A percentile compares a stretch with the other conserved stretches of the same genome.
Conservation (phyloP, 2,329 filamentous ascomycete species). For the Clonostachys solani region DNA sequence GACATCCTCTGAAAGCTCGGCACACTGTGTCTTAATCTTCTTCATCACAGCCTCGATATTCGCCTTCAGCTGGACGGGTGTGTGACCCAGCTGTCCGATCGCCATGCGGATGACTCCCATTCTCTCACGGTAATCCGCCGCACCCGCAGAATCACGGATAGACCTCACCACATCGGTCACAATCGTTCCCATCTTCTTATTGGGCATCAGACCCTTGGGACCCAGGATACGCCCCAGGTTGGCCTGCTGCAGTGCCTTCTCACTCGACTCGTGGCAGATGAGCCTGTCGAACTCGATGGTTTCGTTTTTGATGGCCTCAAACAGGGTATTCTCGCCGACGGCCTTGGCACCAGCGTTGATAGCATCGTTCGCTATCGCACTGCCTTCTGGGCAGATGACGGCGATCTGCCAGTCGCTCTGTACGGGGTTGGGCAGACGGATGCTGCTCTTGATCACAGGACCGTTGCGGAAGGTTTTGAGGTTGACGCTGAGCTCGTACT, state of each 20-base stretch:
- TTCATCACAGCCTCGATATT: conserved; percentile 79
- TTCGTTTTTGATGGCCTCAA: conserved; percentile 69
- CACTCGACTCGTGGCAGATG: conserved; percentile 77
- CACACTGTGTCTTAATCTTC: conserved; percentile 74
- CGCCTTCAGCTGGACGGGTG: conserved; percentile 76
- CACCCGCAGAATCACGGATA: conserved; percentile 79
- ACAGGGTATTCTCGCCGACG: conserved; percentile 82
- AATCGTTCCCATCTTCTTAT: conserved; percentile 80
- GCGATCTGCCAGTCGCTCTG: conserved; percentile 85
- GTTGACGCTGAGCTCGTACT: conserved; percentile 87
- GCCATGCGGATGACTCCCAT: conserved; percentile 81
- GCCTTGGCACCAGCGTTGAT: conserved; percentile 73
- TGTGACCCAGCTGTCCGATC: conserved; percentile 87
- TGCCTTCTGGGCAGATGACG: conserved; percentile 84
- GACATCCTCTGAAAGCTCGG: conserved; percentile 56
- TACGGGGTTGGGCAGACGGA: conserved; percentile 85
- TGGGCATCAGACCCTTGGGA: conserved; percentile 91
- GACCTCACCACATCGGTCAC: conserved; percentile 72
- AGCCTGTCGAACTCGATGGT: conserved; percentile 84
- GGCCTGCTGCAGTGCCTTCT: conserved; percentile 77
- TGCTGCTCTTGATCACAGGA: conserved; percentile 78
- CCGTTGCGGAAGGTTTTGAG: conserved; percentile 82
- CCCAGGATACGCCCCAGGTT: conserved; percentile 77
- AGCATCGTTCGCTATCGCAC: conserved; percentile 69
- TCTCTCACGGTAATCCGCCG: conserved; percentile 82